Evolutionary conservation across 2,329 filamentous ascomycete species (phyloP).

Genomic region (Helicocarpus griseus): DNA sequence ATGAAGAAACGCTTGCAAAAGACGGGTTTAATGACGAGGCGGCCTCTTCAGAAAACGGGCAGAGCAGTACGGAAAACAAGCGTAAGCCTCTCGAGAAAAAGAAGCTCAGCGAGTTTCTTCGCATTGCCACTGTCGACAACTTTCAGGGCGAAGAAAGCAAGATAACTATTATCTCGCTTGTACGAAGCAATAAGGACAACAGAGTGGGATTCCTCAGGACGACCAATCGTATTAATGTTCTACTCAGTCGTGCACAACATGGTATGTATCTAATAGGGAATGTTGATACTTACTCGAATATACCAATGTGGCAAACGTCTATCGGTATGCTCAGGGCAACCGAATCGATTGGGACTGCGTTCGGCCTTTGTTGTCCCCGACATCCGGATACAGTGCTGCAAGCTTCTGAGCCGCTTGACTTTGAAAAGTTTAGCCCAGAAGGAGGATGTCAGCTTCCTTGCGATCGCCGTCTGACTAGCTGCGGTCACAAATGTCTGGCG

Average conservation of each 20-base stretch:
- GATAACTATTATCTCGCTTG: conserved; percentile 22
- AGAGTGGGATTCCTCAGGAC: conserved; percentile 23
- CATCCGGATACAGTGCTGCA: background rate
- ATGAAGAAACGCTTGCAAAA: conserved; percentile 16
- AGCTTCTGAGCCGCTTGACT: background rate
- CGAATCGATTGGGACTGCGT: background rate
- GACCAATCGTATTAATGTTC: conserved; percentile 26
- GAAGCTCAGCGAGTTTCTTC: background rate
- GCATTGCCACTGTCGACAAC: conserved; percentile 15
- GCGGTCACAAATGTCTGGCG: conserved; percentile 16
- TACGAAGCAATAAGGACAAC: conserved; percentile 20
- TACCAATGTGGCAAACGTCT: conserved; percentile 19
- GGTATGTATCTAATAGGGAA: conserved; percentile 25
- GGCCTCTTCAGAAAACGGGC: background rate
- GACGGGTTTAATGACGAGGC: conserved; percentile 8
- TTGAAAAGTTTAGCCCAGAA: conserved; percentile 9
- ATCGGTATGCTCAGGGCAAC: background rate
- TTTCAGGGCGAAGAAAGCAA: conserved; percentile 29
- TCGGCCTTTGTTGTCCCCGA: background rate
- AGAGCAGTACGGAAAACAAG: too few species aligned
- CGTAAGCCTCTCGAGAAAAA: too few species aligned
- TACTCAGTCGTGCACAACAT: conserved; percentile 22
- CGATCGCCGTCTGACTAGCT: conserved; percentile 6
- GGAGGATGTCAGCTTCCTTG: conserved; percentile 6
- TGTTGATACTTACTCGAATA: conserved; percentile 14